phyloP scores from a whole-genome alignment of 164 flowering plant species.

The Pachysandra terminalis region DNA sequence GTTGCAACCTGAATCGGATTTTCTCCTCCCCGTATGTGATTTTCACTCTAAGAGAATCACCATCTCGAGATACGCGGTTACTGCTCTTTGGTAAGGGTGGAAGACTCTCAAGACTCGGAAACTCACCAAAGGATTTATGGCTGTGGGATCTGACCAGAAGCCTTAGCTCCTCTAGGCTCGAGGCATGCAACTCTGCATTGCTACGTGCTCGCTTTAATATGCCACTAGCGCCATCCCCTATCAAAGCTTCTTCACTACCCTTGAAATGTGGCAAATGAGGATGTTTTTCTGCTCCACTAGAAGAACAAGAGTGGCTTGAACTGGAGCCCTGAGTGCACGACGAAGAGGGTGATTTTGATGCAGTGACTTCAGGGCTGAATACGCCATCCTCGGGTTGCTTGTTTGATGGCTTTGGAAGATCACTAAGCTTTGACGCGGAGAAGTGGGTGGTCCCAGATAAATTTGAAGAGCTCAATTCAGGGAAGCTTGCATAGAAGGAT shows the following conservation, averaged over 20 bases:
- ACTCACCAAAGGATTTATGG: slow-evolving; percentile 36
- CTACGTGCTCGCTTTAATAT: slow-evolving; percentile 45
- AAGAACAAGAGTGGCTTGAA: slow-evolving; percentile 50
- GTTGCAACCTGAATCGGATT: slow-evolving; percentile 62
- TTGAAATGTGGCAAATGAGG: slow-evolving; percentile 9
- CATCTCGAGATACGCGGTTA: slow-evolving; percentile 18
- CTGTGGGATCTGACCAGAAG: slow-evolving; percentile 49
- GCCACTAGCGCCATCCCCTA: slow-evolving; percentile 28
- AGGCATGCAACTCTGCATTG: slow-evolving; percentile 40
- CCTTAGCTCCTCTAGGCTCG: slow-evolving; percentile 33
- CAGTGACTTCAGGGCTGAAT: slow-evolving; percentile 23
- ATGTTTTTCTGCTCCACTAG: slow-evolving; percentile 37
- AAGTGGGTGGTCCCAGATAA: slow-evolving; percentile 32
- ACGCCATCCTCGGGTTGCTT: slow-evolving; percentile 26
- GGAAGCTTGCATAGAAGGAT: slow-evolving; percentile 64
- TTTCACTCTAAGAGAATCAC: slow-evolving; percentile 44
- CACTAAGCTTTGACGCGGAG: slow-evolving; percentile 24
- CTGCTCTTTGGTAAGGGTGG: slow-evolving; percentile 27
- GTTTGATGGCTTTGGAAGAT: slow-evolving; percentile 20
- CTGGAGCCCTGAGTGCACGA: slow-evolving; percentile 66
- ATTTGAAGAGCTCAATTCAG: slow-evolving; percentile 55
- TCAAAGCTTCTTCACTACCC: slow-evolving; percentile 25
- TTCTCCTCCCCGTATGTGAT: slow-evolving; percentile 62
- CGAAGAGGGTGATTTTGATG: slow-evolving; percentile 52
- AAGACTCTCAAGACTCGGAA: slow-evolving; percentile 23